phyloP scores from a whole-genome alignment of 2,329 filamentous ascomycete genomes.

The Nakataea oryzae region DNA sequence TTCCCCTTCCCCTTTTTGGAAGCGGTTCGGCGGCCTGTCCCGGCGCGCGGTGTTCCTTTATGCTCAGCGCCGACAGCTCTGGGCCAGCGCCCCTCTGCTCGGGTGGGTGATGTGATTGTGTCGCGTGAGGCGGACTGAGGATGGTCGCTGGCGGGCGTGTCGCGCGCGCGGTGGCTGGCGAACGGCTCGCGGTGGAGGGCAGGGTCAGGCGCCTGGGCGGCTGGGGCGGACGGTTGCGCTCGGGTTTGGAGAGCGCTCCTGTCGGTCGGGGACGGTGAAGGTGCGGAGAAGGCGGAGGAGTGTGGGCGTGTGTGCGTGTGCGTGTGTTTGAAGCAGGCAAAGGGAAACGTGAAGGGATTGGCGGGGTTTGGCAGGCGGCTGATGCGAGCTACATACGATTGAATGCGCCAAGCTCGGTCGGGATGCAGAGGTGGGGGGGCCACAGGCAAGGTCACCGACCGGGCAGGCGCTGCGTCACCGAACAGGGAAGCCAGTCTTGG shows the following conservation, averaged over 20 bases:
- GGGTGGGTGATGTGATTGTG: too few relatives aligned
- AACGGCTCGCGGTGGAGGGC: too few relatives aligned
- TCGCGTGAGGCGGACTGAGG: too few relatives aligned
- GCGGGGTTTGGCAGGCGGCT: not conserved
- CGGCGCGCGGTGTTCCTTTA: not conserved
- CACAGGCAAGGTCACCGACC: not conserved
- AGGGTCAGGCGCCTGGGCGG: not conserved
- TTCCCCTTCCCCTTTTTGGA: not conserved
- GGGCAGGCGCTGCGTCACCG: not conserved
- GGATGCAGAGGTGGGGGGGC: not conserved
- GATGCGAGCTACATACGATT: not conserved
- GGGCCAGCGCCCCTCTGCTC: too few relatives aligned
- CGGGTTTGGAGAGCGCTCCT: not conserved
- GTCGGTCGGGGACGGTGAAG: not conserved
- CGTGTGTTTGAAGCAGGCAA: not conserved
- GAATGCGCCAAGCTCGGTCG: not conserved
- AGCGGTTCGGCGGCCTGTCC: not conserved
- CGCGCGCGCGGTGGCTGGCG: not conserved
- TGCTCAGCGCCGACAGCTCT: too few relatives aligned
- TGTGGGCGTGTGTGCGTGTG: too few relatives aligned
- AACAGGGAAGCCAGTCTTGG: not conserved
- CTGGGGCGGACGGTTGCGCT: not conserved
- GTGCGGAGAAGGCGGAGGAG: not conserved
- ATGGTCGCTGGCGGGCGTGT: too few relatives aligned
- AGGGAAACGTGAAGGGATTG: not conserved